These are phyloP conservation scores for Rosellinia necatrix DNA, from an alignment of 2,329 filamentous ascomycete species.

Conservation along the genomic window DNA sequence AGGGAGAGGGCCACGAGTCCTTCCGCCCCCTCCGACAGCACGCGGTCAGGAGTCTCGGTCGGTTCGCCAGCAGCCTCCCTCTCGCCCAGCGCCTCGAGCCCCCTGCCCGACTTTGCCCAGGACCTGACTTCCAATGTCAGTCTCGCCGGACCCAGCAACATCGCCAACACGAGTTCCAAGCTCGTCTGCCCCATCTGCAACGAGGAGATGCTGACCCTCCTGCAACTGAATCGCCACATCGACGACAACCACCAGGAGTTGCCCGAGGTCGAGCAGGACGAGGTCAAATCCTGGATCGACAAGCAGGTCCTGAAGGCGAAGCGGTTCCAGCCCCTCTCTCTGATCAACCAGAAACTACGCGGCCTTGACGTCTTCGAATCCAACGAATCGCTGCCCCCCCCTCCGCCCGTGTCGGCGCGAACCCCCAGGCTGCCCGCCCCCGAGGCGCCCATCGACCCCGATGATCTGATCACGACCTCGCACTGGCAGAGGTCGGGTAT, in stretches of 20 bases:
- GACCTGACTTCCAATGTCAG: slow-evolving; percentile 84
- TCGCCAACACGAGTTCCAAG: slow-evolving; percentile 63
- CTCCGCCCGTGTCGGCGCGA: slow-evolving; percentile 41
- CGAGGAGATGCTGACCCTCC: slow-evolving; percentile 94
- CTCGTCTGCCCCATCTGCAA: slow-evolving; percentile 97
- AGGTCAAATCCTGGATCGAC: slow-evolving; percentile 97
- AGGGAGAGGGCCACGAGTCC: slow-evolving; percentile 51
- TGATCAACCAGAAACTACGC: slow-evolving; percentile 92
- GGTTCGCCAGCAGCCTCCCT: slow-evolving; percentile 65
- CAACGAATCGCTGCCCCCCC: slow-evolving; percentile 66
- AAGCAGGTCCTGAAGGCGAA: slow-evolving; percentile 93
- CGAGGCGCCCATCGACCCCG: slow-evolving; percentile 68
- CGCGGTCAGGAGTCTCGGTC: slow-evolving; percentile 74
- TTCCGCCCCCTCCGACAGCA: slow-evolving; percentile 68
- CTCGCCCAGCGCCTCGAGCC: slow-evolving; percentile 50
- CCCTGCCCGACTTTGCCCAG: slow-evolving; percentile 71
- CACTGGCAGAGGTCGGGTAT: slow-evolving; percentile 85
- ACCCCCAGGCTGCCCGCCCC: slow-evolving; percentile 42
- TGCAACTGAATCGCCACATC: slow-evolving; percentile 86
- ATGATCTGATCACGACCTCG: slow-evolving; percentile 82
- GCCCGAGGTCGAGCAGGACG: slow-evolving; percentile 85
- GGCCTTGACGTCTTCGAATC: slow-evolving; percentile 93
- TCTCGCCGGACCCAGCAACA: slow-evolving; percentile 59
- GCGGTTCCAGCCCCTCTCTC: slow-evolving; percentile 86
- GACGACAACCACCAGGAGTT: slow-evolving; percentile 91